phyloP scores from a whole-genome alignment of 2,329 filamentous ascomycete genomes.

The Ophiosphaerella herpotricha region DNA sequence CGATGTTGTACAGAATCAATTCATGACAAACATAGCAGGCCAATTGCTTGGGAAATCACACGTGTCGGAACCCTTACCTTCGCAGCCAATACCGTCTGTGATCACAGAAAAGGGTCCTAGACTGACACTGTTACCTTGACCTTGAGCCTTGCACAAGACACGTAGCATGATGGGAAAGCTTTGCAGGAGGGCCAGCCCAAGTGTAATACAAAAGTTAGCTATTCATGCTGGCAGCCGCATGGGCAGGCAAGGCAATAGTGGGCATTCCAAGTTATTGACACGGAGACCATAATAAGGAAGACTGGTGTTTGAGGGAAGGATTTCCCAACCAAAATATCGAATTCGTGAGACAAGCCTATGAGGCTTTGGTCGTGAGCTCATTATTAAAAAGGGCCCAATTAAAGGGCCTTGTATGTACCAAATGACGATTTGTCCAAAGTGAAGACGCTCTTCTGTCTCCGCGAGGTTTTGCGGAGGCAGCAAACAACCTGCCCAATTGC shows the following conservation, averaged over 20 bases:
- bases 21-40: too few relatives aligned
- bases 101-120: too few relatives aligned
- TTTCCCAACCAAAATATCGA: slow-evolving; percentile 2
- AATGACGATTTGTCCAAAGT: slow-evolving; percentile 9
- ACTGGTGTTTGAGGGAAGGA: neutral
- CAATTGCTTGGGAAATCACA: too few relatives aligned
- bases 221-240: too few relatives aligned
- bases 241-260: neutral
- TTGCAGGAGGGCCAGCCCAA: neutral
- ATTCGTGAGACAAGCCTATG: slow-evolving; percentile 9
- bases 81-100: too few relatives aligned
- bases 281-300: neutral
- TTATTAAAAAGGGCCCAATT: slow-evolving; percentile 1
- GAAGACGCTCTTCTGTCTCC: neutral
- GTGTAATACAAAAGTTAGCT: too few relatives aligned
- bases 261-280: neutral
- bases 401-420: slow-evolving; percentile 4
- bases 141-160: too few relatives aligned
- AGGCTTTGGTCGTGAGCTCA: slow-evolving; percentile 20
- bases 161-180: too few relatives aligned
- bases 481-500: slow-evolving; percentile 20
- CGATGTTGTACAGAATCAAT: too few relatives aligned
- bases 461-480: slow-evolving; percentile 4
- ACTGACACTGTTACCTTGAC: too few relatives aligned
- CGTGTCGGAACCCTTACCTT: too few relatives aligned